Evolutionary conservation across 1,139 yeast genomes (phyloP).

Genomic region (Pichia sp.): DNA sequence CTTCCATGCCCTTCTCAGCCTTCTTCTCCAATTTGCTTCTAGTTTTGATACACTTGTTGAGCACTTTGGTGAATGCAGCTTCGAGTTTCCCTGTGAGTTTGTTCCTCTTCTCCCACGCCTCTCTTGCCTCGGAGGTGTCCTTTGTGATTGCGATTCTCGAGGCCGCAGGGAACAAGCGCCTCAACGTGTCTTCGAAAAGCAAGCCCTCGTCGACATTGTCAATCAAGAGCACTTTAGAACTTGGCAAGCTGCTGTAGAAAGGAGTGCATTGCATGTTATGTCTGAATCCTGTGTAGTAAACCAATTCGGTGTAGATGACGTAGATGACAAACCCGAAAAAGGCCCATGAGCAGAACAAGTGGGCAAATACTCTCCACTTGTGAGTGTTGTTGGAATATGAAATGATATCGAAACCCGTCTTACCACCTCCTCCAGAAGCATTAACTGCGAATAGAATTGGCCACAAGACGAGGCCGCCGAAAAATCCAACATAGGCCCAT

Average conservation of each 20-base stretch:
- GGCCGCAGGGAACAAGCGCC: slow-evolving; percentile 64
- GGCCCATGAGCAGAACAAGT: slow-evolving; percentile 75
- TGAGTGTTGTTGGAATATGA: slow-evolving; percentile 68
- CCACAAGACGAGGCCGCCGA: slow-evolving; percentile 46
- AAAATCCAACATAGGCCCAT: slow-evolving; percentile 39
- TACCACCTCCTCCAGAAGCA: slow-evolving; percentile 54
- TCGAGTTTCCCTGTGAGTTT: slow-evolving; percentile 63
- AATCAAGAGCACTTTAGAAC: slow-evolving; percentile 76
- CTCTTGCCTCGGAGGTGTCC: slow-evolving; percentile 55
- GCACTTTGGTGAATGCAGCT: slow-evolving; percentile 57
- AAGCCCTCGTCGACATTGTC: slow-evolving; percentile 71
- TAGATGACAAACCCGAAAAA: slow-evolving; percentile 68
- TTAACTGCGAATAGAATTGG: slow-evolving; percentile 62
- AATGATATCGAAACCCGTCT: slow-evolving; percentile 67
- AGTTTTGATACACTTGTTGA: slow-evolving; percentile 58
- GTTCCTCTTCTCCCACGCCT: slow-evolving; percentile 59
- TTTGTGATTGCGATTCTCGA: slow-evolving; percentile 73
- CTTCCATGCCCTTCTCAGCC: slow-evolving; percentile 14
- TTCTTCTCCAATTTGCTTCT: slow-evolving; percentile 62
- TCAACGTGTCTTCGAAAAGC: slow-evolving; percentile 60
- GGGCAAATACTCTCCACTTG: slow-evolving; percentile 72
- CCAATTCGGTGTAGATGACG: slow-evolving; percentile 75
- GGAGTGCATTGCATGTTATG: slow-evolving; percentile 82
- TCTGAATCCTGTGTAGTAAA: slow-evolving; percentile 73
- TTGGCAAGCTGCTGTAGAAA: slow-evolving; percentile 62